Conservation (phyloP, 257 asterid species). For the Nemophila menziesii region DNA sequence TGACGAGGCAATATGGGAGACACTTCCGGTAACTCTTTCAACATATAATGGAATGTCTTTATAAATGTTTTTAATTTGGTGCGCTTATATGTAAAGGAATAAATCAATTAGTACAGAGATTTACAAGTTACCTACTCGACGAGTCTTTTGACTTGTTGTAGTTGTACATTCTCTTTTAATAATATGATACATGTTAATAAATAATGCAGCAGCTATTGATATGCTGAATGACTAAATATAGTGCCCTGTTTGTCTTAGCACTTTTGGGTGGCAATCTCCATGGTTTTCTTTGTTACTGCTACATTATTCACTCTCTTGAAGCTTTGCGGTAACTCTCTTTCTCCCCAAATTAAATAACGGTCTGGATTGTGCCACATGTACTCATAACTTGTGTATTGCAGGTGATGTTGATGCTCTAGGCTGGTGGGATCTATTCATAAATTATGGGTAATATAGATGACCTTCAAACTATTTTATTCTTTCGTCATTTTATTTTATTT, state of each 20-base stretch:
- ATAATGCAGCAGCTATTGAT: background rate
- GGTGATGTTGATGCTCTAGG: slow-evolving; percentile 81
- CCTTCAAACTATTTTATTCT: slow-evolving; percentile 4
- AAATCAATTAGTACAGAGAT: too few species aligned
- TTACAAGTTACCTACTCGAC: too few species aligned
- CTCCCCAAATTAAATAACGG: too few species aligned
- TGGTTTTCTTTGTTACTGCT: slow-evolving; percentile 96
- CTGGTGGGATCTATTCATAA: slow-evolving; percentile 99
- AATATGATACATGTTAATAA: too few species aligned
- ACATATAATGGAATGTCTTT: background rate
- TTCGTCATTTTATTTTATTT: slow-evolving; percentile 9
- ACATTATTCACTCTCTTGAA: slow-evolving; percentile 90
- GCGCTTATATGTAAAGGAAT: background rate
- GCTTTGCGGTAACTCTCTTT: slow-evolving; percentile 58
- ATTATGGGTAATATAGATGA: slow-evolving; percentile 59
- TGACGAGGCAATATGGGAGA: slow-evolving; percentile 93
- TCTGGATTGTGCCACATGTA: background rate
- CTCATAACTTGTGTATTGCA: slow-evolving; percentile 13
- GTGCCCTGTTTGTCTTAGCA: slow-evolving; percentile 44
- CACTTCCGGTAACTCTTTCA: slow-evolving; percentile 83
- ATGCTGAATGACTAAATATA: slow-evolving; percentile 16
- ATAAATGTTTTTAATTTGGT: background rate
- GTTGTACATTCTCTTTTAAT: background rate
- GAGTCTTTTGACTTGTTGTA: too few species aligned
- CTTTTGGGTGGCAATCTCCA: slow-evolving; percentile 98